Evolutionary conservation across 1,284 basidiomycete species (phyloP).

Genomic region (Trichosporon sp.): DNA sequence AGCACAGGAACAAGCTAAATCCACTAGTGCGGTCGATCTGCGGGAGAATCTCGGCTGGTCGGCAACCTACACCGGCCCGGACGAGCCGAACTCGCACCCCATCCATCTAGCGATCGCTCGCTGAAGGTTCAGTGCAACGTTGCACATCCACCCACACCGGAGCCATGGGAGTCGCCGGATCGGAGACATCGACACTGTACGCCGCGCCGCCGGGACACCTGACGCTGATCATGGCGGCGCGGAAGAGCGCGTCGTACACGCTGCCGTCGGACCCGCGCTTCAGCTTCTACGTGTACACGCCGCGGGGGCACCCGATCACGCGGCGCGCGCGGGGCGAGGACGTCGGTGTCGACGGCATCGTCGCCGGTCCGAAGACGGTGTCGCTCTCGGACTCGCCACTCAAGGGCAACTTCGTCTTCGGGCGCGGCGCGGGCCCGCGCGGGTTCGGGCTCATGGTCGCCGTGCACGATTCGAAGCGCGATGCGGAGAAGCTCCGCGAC

Average conservation of each 20-base stretch:
- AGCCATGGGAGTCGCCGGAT: neutral
- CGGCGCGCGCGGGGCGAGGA: conserved; percentile 17
- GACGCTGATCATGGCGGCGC: conserved; percentile 18
- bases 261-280: conserved; percentile 11
- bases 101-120: neutral
- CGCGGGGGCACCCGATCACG: conserved; percentile 18
- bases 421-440: neutral
- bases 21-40: neutral
- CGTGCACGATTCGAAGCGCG: conserved; percentile 19
- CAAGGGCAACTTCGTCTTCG: neutral
- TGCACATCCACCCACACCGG: neutral
- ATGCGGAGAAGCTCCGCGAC: conserved; percentile 17
- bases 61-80: neutral
- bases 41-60: neutral
- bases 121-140: neutral
- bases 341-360: conserved; percentile 8
- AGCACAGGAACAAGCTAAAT: neutral
- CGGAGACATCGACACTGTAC: conserved; percentile 11
- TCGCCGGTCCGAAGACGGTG: neutral
- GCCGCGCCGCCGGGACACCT: conserved; percentile 15
- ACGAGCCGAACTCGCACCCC: neutral
- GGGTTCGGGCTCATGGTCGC: conserved; percentile 20
- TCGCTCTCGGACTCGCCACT: conserved; percentile 1
- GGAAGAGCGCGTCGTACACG: conserved; percentile 14
- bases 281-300: conserved; percentile 22